Evolutionary conservation across 306 rosid genomes (phyloP), one percentile per base, ranked within the genome.

Genomic region (Cyamopsis tetragonoloba): DNA sequence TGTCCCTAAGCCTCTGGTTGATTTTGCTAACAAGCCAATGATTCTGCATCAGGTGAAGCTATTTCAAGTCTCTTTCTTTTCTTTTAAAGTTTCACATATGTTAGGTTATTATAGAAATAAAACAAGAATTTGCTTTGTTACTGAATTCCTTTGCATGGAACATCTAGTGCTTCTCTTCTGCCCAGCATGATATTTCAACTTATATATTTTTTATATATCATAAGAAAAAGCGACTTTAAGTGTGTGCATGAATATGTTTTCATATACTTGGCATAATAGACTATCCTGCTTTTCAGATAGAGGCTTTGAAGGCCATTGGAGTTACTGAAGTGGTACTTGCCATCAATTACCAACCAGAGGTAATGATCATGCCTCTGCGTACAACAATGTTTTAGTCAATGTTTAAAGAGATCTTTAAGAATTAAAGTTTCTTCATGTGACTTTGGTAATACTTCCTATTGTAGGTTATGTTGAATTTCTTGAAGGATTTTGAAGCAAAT

Each of bases 301-400:
- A 95, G 84, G 96, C 99, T 74, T 96, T 95, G 12, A 88, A 95
- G 87, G 91, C 95, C 59, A 67, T 83, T 72, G 99, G 99, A 60
- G 99, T 95, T 66, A 79, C 34, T 46, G 99, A 95, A 83, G 99
- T 95, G 74, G 96, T 95, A 74, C 73, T 95, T 67, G 99, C 99
- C 53, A 95, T 95, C 87, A 95, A 95, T 81, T 95, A 95, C 79
- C 99, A 95, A 82, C 99, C 99, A 71, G 97, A 95, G 96, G 97
- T 91, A 83, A 58, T 37, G 49, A 68, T 42, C 14, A 22, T 2
- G 11, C 35, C 65, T 49, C 44, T 58, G 51, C 41, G 41, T 14
- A 32, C 62, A 19, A 7, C 48, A 31, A 15, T 27, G 44, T 74
- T 73, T 74, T 59, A 27, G 32, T 70, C 75, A 43, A 63, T 50